These are phyloP conservation scores for Pichia sp. DNA, from an alignment of 1,139 yeast species.

Conservation along the genomic window DNA sequence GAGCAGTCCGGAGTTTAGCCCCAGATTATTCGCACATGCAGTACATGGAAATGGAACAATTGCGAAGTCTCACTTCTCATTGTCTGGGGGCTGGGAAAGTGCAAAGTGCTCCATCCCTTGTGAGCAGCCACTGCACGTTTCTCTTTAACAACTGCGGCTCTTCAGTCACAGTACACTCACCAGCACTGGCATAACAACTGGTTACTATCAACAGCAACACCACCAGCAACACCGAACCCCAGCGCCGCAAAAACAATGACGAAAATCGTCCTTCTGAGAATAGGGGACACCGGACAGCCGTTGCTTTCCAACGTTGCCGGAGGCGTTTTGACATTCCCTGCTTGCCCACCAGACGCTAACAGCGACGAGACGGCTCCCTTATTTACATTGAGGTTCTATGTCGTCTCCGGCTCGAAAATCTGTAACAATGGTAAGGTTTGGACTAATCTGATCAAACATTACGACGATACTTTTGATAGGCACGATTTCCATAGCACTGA, in stretches of 20 bases:
- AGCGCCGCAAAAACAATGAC: slow-evolving; percentile 16
- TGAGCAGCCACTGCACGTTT: no score
- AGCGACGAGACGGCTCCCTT: slow-evolving; percentile 38
- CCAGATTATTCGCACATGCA: no score
- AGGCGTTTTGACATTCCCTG: slow-evolving; percentile 63
- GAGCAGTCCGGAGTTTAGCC: no score
- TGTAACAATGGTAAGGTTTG: slow-evolving; percentile 63
- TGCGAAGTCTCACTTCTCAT: no score
- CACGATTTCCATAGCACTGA: slow-evolving; percentile 42
- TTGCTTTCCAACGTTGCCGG: slow-evolving; percentile 31
- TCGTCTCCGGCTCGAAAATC: slow-evolving; percentile 70
- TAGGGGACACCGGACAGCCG: slow-evolving; percentile 53
- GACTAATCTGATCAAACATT: slow-evolving; percentile 62
- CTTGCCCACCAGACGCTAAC: slow-evolving; percentile 40
- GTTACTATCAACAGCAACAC: no score
- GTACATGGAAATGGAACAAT: no score
- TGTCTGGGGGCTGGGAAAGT: no score
- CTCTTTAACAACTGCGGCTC: no score
- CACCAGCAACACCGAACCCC: no score
- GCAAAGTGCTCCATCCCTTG: no score
- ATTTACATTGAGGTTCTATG: slow-evolving; percentile 50
- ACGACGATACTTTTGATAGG: slow-evolving; percentile 43
- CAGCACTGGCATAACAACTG: not conserved
- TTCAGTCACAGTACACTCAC: not conserved
- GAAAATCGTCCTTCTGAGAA: slow-evolving; percentile 39